phyloP scores from a whole-genome alignment of 1,284 basidiomycete genomes.

The Baeospora myosura region DNA sequence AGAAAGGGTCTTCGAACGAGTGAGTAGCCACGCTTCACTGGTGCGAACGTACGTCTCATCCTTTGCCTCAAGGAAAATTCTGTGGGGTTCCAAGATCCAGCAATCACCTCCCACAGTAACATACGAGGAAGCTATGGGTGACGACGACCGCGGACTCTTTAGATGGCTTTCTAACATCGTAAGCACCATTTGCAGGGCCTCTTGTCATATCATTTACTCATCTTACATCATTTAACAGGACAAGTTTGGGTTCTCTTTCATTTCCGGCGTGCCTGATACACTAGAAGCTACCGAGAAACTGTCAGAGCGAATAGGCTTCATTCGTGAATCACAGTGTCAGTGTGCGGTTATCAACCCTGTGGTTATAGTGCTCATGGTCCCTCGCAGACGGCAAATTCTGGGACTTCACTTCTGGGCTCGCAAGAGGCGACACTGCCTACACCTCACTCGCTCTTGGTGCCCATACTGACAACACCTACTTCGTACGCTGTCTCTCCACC shows the following conservation, averaged over 20 bases:
- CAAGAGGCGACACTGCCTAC: slow-evolving; percentile 89
- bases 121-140: slow-evolving; percentile 71
- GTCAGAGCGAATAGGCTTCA: slow-evolving; percentile 74
- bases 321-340: slow-evolving; percentile 90
- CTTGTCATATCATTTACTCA: neutral
- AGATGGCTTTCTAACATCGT: slow-evolving; percentile 83
- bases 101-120: slow-evolving; percentile 70
- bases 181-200: too few relatives aligned
- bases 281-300: slow-evolving; percentile 82
- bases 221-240: slow-evolving; percentile 40
- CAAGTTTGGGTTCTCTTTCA: slow-evolving; percentile 84
- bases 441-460: slow-evolving; percentile 83
- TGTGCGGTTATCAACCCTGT: slow-evolving; percentile 4
- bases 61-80: slow-evolving; percentile 45
- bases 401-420: slow-evolving; percentile 92
- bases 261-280: slow-evolving; percentile 75
- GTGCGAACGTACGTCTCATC: slow-evolving; percentile 4
- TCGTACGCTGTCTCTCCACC: slow-evolving; percentile 38
- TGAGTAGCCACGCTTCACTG: slow-evolving; percentile 24
- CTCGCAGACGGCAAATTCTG: slow-evolving; percentile 82
- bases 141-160: slow-evolving; percentile 62
- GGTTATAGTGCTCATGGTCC: neutral
- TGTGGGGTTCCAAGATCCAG: slow-evolving; percentile 80
- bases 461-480: slow-evolving; percentile 96
- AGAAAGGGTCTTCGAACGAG: slow-evolving; percentile 31